These are phyloP conservation scores for Purshia tridentata DNA, from an alignment of 306 rosid species.

Conservation along the genomic window DNA sequence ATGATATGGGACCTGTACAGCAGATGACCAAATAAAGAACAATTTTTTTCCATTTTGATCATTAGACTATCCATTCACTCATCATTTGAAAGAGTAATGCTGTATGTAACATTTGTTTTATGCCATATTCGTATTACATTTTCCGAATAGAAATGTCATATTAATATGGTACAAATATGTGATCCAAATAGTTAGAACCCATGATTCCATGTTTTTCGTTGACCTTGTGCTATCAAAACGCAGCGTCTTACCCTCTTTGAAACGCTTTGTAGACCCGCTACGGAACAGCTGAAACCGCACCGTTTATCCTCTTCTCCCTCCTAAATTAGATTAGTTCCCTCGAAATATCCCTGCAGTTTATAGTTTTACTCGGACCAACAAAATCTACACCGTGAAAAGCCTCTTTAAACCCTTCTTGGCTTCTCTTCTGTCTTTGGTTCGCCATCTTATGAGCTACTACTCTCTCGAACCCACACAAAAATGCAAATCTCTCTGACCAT, in stretches of 20 bases:
- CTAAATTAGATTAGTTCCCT: neutral
- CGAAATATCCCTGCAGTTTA: neutral
- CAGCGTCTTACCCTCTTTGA: neutral
- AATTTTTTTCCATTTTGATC: too few relatives aligned
- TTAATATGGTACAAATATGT: too few relatives aligned
- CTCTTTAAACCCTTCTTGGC: constrained; percentile 35
- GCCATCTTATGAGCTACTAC: constrained; percentile 18
- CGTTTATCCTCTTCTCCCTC: constrained; percentile 7
- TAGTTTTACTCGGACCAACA: neutral
- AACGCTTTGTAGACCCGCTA: neutral
- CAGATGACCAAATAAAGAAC: too few relatives aligned
- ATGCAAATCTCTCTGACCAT: constrained; percentile 60
- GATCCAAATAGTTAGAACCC: too few relatives aligned
- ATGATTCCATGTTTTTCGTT: too few relatives aligned
- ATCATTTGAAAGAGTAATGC: too few relatives aligned
- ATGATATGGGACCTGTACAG: too few relatives aligned
- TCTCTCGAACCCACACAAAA: constrained; percentile 7
- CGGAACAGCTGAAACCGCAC: neutral
- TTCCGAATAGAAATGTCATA: too few relatives aligned
- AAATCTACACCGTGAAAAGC: constrained; percentile 13
- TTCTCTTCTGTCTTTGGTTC: neutral
- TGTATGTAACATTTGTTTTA: too few relatives aligned
- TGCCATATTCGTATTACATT: too few relatives aligned
- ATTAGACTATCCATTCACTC: too few relatives aligned
- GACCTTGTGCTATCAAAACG: neutral